Conservation (phyloP, 441 rosid genomes). For the Bocquillonia castaneifolia region DNA sequence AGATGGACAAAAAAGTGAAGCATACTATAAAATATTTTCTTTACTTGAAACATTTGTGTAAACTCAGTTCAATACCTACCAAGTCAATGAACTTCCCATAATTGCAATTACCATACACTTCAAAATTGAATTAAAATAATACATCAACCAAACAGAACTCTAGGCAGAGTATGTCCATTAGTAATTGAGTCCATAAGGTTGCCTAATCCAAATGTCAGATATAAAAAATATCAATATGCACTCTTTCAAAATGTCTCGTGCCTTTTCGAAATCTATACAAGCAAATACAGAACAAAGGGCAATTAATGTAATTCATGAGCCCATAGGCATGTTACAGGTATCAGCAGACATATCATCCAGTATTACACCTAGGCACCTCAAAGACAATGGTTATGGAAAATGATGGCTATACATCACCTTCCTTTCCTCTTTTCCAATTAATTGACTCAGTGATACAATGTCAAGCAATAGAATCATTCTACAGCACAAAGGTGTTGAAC, state of each 20-base stretch:
- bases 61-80: not conserved
- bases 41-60: not conserved
- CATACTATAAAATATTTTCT: not conserved
- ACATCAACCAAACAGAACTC: not conserved
- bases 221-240: not conserved
- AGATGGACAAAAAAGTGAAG: not conserved
- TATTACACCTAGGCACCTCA: not conserved
- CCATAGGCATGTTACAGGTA: not conserved
- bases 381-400: not conserved
- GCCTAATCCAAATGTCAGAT: not conserved
- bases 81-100: not conserved
- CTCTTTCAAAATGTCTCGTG: not conserved
- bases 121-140: not conserved
- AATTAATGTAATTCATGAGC: not conserved
- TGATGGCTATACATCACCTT: not conserved
- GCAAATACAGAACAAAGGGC: not conserved
- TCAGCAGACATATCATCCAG: not conserved
- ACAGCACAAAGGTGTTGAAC: constrained; percentile 1
- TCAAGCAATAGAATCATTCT: not conserved
- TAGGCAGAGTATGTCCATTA: not conserved
- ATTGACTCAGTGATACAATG: not conserved
- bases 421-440: constrained; percentile 2
- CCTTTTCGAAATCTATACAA: not conserved
- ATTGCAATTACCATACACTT: not conserved
- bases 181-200: not conserved